A percentile compares a stretch with the other conserved stretches of the same genome.
Conservation (phyloP, 495 filamentous ascomycete genomes). For the Penicillium riverlandense region DNA sequence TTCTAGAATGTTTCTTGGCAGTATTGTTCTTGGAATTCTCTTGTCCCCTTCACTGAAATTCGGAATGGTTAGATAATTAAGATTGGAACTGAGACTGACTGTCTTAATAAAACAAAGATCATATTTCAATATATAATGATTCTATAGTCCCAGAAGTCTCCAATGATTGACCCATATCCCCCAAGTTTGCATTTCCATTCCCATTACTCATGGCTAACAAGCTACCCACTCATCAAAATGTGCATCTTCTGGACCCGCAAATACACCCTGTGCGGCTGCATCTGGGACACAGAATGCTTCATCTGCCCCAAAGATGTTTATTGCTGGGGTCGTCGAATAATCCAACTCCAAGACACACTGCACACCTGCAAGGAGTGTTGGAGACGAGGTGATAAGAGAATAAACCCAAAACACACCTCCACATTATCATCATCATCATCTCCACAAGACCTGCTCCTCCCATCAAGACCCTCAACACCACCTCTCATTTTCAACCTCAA, state of each 20-base stretch:
- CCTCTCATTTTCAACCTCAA: not conserved
- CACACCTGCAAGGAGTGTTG: slow-evolving; percentile 13
- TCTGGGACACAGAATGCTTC: slow-evolving; percentile 1
- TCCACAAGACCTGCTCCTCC: too few relatives aligned
- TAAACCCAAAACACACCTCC: not conserved
- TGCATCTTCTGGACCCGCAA: slow-evolving; percentile 9
- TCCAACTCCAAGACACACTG: slow-evolving; percentile 1
- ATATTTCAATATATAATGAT: too few relatives aligned
- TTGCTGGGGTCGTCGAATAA: slow-evolving; percentile 6
- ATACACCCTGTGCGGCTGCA: slow-evolving; percentile 18
- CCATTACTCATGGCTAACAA: not conserved
- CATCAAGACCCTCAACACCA: too few relatives aligned
- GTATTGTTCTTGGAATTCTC: too few relatives aligned
- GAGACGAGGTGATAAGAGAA: slow-evolving; percentile 7
- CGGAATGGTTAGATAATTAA: too few relatives aligned
- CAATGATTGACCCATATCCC: too few relatives aligned
- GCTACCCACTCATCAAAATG: slow-evolving; percentile 5
- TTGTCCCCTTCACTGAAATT: too few relatives aligned
- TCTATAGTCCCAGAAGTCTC: too few relatives aligned
- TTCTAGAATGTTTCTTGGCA: too few relatives aligned
- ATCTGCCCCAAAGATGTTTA: not conserved
- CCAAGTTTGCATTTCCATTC: not conserved
- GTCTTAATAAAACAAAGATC: too few relatives aligned
- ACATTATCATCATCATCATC: too few relatives aligned
- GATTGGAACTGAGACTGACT: too few relatives aligned